Evolutionary conservation across 169 alveolate genomes (phyloP), one percentile per base, ranked within the genome.

Genomic region (Plasmodium vivax): DNA sequence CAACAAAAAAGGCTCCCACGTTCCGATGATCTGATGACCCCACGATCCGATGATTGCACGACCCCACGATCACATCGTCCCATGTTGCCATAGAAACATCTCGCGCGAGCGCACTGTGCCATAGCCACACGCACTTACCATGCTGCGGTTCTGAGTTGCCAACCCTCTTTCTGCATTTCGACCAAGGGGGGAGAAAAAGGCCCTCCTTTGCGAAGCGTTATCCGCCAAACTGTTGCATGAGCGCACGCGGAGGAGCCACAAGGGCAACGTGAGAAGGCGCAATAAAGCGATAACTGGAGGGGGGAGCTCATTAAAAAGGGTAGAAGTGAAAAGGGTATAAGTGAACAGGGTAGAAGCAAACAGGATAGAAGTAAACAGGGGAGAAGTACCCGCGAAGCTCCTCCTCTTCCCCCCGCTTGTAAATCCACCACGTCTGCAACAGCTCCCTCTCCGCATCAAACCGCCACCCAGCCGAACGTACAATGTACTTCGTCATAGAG

Each of bases 401-500:
- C 23, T 51, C 62, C 62, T 51, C 27, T 14, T 51, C 62, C 62
- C 23, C 8, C 14, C 23, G 23, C 23, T 3, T 12, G 23, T 51
- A 14, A 51, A 51, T 51, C 14, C 23, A 12, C 62, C 27, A 51
- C 62, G 62, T 51, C 62, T 51, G 62, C 23, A 51, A 14, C 19
- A 14, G 62, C 0, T 51, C 23, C 14, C 12, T 51, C 62, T 14
- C 62, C 62, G 2, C 8, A 14, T 12, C 19, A 51, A 51, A 51
- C 62, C 19, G 23, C 23, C 62, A 51, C 62, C 0, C 14, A 68
- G 77, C 77, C 77, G 38, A 68, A 23, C 32, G 38, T 41, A 95
- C 85, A 58, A 98, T 98, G 99, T 98, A 96, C 85, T 98, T 98
- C 83, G 98, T 98, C 75, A 97, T 98, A 30, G 99, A 98, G 94